phyloP scores from a whole-genome alignment of 2,329 filamentous ascomycete genomes.

The Fusarium sp. region DNA sequence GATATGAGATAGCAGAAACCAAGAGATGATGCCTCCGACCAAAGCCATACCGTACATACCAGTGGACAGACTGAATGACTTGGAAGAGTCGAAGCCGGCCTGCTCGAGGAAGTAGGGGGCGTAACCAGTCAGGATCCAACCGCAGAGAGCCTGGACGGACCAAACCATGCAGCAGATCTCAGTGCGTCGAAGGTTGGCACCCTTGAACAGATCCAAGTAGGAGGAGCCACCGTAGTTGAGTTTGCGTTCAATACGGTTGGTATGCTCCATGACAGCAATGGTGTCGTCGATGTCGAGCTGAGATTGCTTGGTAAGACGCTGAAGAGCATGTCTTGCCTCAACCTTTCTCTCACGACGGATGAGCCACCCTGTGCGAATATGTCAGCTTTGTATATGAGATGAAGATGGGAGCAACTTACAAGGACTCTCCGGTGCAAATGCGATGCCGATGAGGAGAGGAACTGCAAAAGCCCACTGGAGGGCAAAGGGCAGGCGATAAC shows the following conservation, averaged over 20 bases:
- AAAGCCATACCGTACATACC: constrained; percentile 57
- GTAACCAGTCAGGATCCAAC: constrained; percentile 37
- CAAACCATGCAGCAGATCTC: constrained; percentile 48
- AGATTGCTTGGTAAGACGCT: constrained; percentile 48
- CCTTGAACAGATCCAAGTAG: constrained; percentile 36
- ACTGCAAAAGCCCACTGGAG: constrained; percentile 58
- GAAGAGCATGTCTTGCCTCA: constrained; percentile 50
- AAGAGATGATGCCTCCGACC: constrained; percentile 56
- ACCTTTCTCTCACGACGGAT: constrained; percentile 53
- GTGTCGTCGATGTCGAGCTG: constrained; percentile 59
- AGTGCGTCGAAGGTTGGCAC: constrained; percentile 46
- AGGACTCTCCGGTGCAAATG: constrained; percentile 57
- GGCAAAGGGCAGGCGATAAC: constrained; percentile 53
- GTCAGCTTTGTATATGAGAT: not conserved
- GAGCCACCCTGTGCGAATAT: constrained; percentile 48
- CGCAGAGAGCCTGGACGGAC: constrained; percentile 44
- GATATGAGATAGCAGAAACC: constrained; percentile 54
- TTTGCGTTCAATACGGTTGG: constrained; percentile 58
- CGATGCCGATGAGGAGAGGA: constrained; percentile 52
- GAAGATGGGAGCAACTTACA: not conserved
- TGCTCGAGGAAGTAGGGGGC: constrained; percentile 58
- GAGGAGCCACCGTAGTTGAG: constrained; percentile 51
- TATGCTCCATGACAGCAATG: constrained; percentile 56
- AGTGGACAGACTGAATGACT: constrained; percentile 56
- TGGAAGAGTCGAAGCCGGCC: constrained; percentile 54